phyloP scores from a whole-genome alignment of 73 alveolate genomes.

The Urostyla sp. region DNA sequence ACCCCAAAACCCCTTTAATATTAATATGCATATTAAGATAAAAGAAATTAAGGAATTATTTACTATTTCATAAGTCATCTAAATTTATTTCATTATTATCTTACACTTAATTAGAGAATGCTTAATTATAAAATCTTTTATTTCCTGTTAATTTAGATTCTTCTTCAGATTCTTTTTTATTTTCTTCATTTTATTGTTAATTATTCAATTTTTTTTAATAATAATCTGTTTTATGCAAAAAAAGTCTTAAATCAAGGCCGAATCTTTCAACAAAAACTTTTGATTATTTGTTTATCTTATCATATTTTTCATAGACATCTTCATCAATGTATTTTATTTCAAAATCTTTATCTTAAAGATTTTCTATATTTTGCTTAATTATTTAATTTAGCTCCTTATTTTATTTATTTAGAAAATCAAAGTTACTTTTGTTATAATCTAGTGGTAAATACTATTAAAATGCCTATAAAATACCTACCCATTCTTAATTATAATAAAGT shows the following conservation, averaged over 20 bases:
- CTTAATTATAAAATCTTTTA: conserved; percentile 9
- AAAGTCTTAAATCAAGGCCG: conserved; percentile 20
- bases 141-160: neutral
- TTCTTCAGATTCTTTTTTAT: neutral
- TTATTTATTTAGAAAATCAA: neutral
- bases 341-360: conserved; percentile 2
- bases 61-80: too few relatives aligned
- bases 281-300: conserved; percentile 39
- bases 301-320: neutral
- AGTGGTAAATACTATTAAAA: conserved; percentile 36
- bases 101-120: neutral
- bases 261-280: conserved; percentile 20
- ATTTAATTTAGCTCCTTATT: neutral
- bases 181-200: neutral
- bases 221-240: neutral
- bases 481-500: conserved; percentile 66
- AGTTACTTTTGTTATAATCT: neutral
- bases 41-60: neutral
- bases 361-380: neutral
- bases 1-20: neutral
- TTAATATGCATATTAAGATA: neutral
- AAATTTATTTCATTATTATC: conserved; percentile 54
- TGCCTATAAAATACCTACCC: conserved; percentile 67
- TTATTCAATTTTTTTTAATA: neutral
- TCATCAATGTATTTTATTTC: neutral